phyloP scores from a whole-genome alignment of 805 yeast species.

The Nakazawaea anatomiae region DNA sequence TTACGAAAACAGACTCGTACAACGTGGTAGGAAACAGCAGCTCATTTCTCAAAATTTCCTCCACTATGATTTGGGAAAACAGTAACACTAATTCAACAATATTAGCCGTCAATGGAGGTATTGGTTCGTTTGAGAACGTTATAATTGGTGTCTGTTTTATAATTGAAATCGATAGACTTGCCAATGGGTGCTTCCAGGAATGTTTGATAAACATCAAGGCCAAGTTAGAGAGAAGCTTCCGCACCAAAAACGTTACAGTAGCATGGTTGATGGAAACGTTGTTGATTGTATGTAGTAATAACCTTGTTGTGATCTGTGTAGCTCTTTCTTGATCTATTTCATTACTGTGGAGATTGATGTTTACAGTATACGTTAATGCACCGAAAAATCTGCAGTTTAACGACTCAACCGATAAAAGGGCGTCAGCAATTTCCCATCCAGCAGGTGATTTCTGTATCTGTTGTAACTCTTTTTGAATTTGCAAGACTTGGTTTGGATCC shows the following conservation, averaged over 20 bases:
- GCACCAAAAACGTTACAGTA: slow-evolving; percentile 37
- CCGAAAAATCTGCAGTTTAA: slow-evolving; percentile 67
- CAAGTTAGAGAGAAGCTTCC: slow-evolving; percentile 52
- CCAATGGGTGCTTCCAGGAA: slow-evolving; percentile 36
- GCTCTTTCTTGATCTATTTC: not conserved
- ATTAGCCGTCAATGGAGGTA: not conserved
- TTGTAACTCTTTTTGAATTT: slow-evolving; percentile 53
- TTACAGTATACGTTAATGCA: slow-evolving; percentile 71
- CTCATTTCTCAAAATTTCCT: slow-evolving; percentile 40
- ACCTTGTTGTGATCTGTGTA: not conserved
- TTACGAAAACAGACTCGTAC: slow-evolving; percentile 31
- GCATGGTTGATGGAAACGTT: slow-evolving; percentile 10
- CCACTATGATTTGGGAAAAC: slow-evolving; percentile 42
- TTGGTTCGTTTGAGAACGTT: not conserved
- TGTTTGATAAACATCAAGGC: slow-evolving; percentile 39
- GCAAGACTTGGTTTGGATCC: slow-evolving; percentile 30
- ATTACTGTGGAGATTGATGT: slow-evolving; percentile 30
- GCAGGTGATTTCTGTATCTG: slow-evolving; percentile 46
- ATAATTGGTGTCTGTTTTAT: not conserved
- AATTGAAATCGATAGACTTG: slow-evolving; percentile 17
- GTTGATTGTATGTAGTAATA: slow-evolving; percentile 14
- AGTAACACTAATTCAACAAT: slow-evolving; percentile 16
- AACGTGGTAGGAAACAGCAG: slow-evolving; percentile 21
- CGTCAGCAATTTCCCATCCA: slow-evolving; percentile 55
- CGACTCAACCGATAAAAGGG: slow-evolving; percentile 35